Conservation (phyloP, 768 basidiomycete species). For the Russula sp. region DNA sequence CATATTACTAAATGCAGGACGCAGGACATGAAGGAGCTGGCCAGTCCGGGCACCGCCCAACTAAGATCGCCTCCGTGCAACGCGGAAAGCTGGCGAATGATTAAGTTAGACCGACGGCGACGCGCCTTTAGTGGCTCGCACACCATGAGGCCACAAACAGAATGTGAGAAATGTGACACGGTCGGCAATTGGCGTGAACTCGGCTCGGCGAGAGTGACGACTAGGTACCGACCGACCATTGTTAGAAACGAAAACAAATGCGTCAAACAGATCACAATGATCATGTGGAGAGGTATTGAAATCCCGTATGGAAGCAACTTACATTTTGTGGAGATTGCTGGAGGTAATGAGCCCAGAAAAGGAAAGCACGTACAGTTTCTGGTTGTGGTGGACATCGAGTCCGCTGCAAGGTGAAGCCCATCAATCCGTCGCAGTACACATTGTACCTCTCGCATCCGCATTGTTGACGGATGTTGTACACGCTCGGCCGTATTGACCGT, state of each 20-base stretch:
- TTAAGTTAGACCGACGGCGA: constrained; percentile 69
- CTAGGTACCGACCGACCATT: constrained; percentile 62
- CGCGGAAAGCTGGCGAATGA: constrained; percentile 60
- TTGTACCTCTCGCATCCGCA: constrained; percentile 1
- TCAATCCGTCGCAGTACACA: constrained; percentile 6
- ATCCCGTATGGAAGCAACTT: constrained; percentile 24
- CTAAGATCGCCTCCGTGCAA: constrained; percentile 65
- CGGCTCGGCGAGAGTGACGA: constrained; percentile 60
- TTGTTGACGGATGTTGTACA: constrained; percentile 59
- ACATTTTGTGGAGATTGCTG: constrained; percentile 79
- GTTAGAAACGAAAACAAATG: neutral
- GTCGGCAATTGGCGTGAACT: constrained; percentile 67
- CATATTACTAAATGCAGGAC: constrained; percentile 77
- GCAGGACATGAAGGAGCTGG: constrained; percentile 63
- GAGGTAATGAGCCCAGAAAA: constrained; percentile 87
- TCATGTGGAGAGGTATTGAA: constrained; percentile 17
- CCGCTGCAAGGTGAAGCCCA: constrained; percentile 43
- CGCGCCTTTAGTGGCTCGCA: constrained; percentile 67
- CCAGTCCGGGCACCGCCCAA: constrained; percentile 63
- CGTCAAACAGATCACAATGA: constrained; percentile 6
- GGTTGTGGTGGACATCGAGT: constrained; percentile 70
- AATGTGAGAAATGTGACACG: too few relatives aligned
- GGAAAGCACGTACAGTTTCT: constrained; percentile 72
- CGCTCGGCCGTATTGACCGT: constrained; percentile 71
- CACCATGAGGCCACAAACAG: constrained; percentile 61